A percentile compares a stretch with the other conserved stretches of the same genome.
Conservation (phyloP, 768 basidiomycete genomes). For the Tricholoma furcatifolium region DNA sequence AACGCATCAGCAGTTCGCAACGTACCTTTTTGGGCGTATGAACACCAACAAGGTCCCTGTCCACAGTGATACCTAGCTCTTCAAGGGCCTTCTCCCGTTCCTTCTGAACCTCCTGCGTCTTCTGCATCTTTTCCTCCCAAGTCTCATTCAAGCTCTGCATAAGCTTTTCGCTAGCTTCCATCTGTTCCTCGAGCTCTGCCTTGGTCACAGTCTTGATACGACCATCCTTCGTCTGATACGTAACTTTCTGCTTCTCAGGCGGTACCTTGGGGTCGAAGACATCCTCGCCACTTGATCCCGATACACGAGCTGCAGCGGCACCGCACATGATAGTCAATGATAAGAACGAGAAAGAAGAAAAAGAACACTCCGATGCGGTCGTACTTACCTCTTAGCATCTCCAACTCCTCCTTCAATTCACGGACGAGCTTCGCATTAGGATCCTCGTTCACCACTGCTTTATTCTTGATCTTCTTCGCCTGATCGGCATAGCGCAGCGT, state of each 20-base stretch:
- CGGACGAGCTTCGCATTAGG: conserved; percentile 98
- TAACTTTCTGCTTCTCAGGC: conserved; percentile 92
- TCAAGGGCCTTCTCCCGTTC: conserved; percentile 97
- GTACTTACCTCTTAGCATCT: conserved; percentile 74
- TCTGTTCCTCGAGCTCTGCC: conserved; percentile 95
- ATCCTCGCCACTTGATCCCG: conserved; percentile 66
- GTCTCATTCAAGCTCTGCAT: conserved; percentile 94
- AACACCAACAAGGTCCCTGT: conserved; percentile 95
- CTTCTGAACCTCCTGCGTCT: conserved; percentile 93
- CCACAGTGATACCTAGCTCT: conserved; percentile 96
- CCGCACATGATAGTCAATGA: conserved; percentile 14
- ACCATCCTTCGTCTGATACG: conserved; percentile 90
- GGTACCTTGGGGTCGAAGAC: conserved; percentile 87
- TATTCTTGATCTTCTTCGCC: conserved; percentile 99
- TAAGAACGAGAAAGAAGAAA: conserved; percentile 2
- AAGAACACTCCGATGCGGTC: conserved; percentile 28
- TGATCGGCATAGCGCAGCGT: conserved; percentile 98
- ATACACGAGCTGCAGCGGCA: conserved; percentile 61
- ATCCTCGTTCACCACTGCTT: conserved; percentile 99
- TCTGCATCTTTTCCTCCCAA: conserved; percentile 91
- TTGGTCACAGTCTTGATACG: conserved; percentile 95
- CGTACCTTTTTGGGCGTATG: conserved; percentile 96
- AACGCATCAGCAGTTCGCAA: conserved; percentile 17
- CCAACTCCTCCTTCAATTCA: conserved; percentile 97
- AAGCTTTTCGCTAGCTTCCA: conserved; percentile 92